Percentiles rank a stretch among this genome's conserved stretches.
Conservation (phyloP, 306 rosid species). For the Astragalus membranaceus region DNA sequence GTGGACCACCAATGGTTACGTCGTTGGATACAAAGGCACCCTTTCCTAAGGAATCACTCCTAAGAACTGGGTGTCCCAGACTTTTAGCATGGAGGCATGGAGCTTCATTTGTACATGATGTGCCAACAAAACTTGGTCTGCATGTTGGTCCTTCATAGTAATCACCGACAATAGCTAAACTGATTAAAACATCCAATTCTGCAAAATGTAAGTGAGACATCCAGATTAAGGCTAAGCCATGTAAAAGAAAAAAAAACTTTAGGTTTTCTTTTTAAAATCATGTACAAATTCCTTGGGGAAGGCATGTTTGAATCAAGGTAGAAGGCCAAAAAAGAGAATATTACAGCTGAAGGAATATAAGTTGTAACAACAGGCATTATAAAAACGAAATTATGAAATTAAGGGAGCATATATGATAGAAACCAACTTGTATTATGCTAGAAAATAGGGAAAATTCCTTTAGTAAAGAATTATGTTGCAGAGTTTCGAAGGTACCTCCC, state of each 20-base stretch:
- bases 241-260: neutral
- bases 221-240: slow-evolving; percentile 36
- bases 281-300: neutral
- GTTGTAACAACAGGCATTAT: neutral
- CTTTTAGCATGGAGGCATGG: slow-evolving; percentile 62
- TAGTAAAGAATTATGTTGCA: too few species aligned
- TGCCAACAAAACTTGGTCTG: slow-evolving; percentile 51
- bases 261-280: slow-evolving; percentile 1
- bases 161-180: slow-evolving; percentile 76
- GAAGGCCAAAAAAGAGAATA: neutral
- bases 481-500: too few species aligned
- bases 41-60: slow-evolving; percentile 83
- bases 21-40: slow-evolving; percentile 81
- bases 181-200: slow-evolving; percentile 92
- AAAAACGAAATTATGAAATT: neutral
- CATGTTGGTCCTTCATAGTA: slow-evolving; percentile 79
- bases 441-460: too few species aligned
- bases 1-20: slow-evolving; percentile 69
- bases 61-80: slow-evolving; percentile 85
- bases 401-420: too few species aligned
- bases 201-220: slow-evolving; percentile 37
- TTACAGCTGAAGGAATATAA: slow-evolving; percentile 15
- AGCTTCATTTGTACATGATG: slow-evolving; percentile 40
- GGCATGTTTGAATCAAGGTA: slow-evolving; percentile 2
- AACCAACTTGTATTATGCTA: too few species aligned